A percentile compares a stretch with the other conserved stretches of the same genome.
phyloP scores from a whole-genome alignment of 352 stramenopile genomes.

The Globisporangium lucens region DNA sequence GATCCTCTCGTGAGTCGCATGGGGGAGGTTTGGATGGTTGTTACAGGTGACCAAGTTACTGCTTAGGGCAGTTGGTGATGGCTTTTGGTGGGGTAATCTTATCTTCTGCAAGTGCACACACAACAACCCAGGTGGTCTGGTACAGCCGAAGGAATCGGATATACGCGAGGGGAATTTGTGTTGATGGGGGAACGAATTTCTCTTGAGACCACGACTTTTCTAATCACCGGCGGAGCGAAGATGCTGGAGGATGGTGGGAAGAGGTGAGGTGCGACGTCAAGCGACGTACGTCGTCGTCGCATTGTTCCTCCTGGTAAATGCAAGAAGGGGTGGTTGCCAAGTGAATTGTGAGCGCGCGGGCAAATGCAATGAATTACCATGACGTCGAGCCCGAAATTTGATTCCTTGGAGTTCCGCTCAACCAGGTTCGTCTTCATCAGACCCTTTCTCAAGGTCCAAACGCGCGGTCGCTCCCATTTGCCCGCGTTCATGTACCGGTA shows the following conservation, averaged over 20 bases:
- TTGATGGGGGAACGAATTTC: neutral
- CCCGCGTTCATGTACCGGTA: neutral
- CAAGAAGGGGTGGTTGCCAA: neutral
- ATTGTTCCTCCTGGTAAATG: neutral
- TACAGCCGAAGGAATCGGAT: neutral
- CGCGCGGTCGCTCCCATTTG: neutral
- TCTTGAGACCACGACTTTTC: neutral
- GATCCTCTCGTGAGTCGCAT: neutral
- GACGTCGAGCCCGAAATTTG: neutral
- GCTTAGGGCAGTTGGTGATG: neutral
- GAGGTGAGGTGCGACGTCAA: neutral
- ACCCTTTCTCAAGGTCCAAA: neutral
- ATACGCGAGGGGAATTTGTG: neutral
- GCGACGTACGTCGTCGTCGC: neutral
- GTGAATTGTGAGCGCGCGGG: neutral
- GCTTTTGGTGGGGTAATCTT: neutral
- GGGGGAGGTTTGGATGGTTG: neutral
- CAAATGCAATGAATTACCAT: neutral
- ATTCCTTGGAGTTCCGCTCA: neutral
- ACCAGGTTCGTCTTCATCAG: neutral
- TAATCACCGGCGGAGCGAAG: neutral
- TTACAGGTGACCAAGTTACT: neutral
- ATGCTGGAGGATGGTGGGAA: neutral
- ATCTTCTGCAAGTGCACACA: neutral
- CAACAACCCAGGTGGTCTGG: neutral